Conservation (phyloP, 2,329 filamentous ascomycete species). For the Cryphonectria parasitica region DNA sequence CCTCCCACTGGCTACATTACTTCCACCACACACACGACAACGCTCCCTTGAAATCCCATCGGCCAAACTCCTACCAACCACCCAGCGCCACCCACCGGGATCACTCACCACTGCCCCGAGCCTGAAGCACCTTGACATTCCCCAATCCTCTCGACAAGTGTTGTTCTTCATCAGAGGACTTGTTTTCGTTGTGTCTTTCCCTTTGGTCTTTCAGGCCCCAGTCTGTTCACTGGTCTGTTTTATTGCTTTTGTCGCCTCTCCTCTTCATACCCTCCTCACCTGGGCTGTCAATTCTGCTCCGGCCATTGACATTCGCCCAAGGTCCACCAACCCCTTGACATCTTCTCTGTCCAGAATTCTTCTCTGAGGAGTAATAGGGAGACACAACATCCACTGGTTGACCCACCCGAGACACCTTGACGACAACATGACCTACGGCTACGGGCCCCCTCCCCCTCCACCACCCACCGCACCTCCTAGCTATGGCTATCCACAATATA, state of each 20-base stretch:
- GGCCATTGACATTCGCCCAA: background rate
- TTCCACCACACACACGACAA: background rate
- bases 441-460: conserved; percentile 57
- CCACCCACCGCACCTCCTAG: conserved; percentile 39
- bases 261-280: background rate
- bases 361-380: background rate
- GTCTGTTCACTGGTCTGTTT: background rate
- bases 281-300: background rate
- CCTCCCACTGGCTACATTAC: conserved; percentile 5
- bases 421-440: conserved; percentile 54
- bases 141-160: conserved; percentile 21
- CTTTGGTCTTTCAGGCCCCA: background rate
- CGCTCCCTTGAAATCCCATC: conserved; percentile 12
- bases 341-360: background rate
- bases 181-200: background rate
- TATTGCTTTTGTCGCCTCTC: background rate
- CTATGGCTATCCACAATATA: conserved; percentile 44
- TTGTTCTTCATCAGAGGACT: conserved; percentile 2
- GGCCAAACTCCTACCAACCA: background rate
- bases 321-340: background rate
- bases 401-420: background rate
- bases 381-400: background rate
- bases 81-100: background rate
- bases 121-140: background rate
- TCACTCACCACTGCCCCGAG: background rate